These are phyloP conservation scores for Paramyrothecium sp. DNA, from an alignment of 2,329 filamentous ascomycete genomes.

Conservation along the genomic window DNA sequence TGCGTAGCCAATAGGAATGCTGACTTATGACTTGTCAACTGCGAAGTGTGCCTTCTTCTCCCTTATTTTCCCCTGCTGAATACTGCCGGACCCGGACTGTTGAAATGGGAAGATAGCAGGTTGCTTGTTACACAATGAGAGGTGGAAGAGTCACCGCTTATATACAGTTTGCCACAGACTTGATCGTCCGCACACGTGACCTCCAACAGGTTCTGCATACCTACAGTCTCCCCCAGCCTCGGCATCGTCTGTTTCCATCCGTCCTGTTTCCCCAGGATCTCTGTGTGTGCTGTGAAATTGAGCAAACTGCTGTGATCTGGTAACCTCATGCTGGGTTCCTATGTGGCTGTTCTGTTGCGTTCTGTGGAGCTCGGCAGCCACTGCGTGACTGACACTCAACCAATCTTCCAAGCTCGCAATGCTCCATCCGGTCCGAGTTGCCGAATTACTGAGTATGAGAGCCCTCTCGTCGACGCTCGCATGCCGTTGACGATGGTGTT, in stretches of 20 bases:
- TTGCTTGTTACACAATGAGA: too few species aligned
- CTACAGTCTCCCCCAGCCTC: slow-evolving; percentile 1
- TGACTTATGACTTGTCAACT: too few species aligned
- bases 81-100: too few species aligned
- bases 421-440: not conserved
- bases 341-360: not conserved
- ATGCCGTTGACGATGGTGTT: not conserved
- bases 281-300: not conserved
- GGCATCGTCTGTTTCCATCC: not conserved
- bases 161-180: too few species aligned
- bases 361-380: not conserved
- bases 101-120: too few species aligned
- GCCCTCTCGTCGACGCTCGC: not conserved
- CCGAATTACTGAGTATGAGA: slow-evolving; percentile 1
- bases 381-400: not conserved
- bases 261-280: not conserved
- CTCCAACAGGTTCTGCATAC: not conserved
- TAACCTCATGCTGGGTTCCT: slow-evolving; percentile 1
- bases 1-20: too few species aligned
- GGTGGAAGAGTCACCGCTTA: too few species aligned
- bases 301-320: not conserved
- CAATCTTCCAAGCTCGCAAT: not conserved
- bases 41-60: too few species aligned
- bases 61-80: too few species aligned
- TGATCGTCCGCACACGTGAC: too few species aligned